These are phyloP conservation scores for Heterobasidion annosum DNA, from an alignment of 1,284 basidiomycete species.

Conservation along the genomic window DNA sequence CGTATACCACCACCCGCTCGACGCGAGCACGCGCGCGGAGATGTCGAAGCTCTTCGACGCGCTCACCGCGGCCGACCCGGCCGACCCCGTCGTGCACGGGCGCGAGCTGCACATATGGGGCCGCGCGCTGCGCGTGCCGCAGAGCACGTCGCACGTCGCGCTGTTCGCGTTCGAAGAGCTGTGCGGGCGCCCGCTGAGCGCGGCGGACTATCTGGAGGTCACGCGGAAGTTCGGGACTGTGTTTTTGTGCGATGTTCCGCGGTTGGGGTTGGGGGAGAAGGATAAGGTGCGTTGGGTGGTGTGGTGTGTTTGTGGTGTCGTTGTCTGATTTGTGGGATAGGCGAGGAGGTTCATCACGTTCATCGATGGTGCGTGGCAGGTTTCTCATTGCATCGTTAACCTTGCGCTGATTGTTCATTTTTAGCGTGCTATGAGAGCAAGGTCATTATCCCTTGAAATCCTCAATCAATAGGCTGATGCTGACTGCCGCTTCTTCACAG, in stretches of 20 bases:
- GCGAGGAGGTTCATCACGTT: constrained; percentile 96
- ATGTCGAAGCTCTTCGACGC: constrained; percentile 80
- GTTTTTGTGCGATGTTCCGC: constrained; percentile 83
- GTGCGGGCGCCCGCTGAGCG: constrained; percentile 85
- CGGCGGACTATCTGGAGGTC: constrained; percentile 94
- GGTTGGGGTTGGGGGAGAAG: constrained; percentile 83
- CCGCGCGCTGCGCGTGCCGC: constrained; percentile 70
- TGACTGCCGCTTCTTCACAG: constrained; percentile 13
- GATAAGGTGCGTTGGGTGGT: constrained; percentile 55
- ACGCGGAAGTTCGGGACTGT: constrained; percentile 83
- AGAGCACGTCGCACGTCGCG: constrained; percentile 73
- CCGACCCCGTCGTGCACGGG: constrained; percentile 45
- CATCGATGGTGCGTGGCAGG: constrained; percentile 65
- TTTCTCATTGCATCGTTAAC: constrained; percentile 1
- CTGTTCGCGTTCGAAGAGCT: constrained; percentile 85
- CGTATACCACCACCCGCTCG: constrained; percentile 84
- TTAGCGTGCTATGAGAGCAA: constrained; percentile 87
- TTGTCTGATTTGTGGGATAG: constrained; percentile 22
- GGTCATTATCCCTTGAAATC: constrained; percentile 23
- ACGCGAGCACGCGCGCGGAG: constrained; percentile 55
- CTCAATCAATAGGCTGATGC: constrained; percentile 17
- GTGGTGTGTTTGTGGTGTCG: neutral
- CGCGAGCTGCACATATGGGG: constrained; percentile 85
- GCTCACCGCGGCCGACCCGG: constrained; percentile 48
- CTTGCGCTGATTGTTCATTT: constrained; percentile 3